Evolutionary conservation across 2,329 filamentous ascomycete genomes (phyloP).

Genomic region (Epichloe amarillans): DNA sequence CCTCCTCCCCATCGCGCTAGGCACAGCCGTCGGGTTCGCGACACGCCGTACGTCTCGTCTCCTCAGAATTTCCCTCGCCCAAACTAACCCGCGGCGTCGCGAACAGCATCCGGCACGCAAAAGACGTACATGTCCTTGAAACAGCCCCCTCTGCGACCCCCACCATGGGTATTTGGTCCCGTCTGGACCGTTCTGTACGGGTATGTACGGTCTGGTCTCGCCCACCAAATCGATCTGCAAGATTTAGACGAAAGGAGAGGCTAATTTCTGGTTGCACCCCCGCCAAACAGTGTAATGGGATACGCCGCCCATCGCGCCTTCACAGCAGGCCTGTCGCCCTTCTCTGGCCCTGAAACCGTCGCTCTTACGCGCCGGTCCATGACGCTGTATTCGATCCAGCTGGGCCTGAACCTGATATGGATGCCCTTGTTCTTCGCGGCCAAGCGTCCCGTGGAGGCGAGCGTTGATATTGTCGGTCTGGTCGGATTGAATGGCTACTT

Average conservation of each 20-base stretch:
- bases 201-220: constrained; percentile 18
- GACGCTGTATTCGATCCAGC: constrained; percentile 74
- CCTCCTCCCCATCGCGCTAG: constrained; percentile 60
- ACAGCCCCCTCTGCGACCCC: constrained; percentile 52
- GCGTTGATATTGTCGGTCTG: constrained; percentile 61
- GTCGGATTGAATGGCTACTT: constrained; percentile 61
- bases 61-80: too few relatives aligned
- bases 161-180: constrained; percentile 48
- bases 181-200: constrained; percentile 56
- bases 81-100: background rate
- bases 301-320: constrained; percentile 76
- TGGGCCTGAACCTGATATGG: constrained; percentile 76
- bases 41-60: constrained; percentile 43
- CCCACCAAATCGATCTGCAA: background rate
- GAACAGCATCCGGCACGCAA: constrained; percentile 40
- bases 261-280: background rate
- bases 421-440: constrained; percentile 87
- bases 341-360: constrained; percentile 38
- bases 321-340: constrained; percentile 45
- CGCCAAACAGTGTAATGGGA: constrained; percentile 53
- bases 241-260: background rate
- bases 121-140: constrained; percentile 51
- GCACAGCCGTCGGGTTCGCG: constrained; percentile 58
- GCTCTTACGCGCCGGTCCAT: constrained; percentile 49
- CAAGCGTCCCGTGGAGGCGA: constrained; percentile 59